These are phyloP conservation scores for Penstemon barbatus DNA, from an alignment of 257 asterid species.

Conservation along the genomic window DNA sequence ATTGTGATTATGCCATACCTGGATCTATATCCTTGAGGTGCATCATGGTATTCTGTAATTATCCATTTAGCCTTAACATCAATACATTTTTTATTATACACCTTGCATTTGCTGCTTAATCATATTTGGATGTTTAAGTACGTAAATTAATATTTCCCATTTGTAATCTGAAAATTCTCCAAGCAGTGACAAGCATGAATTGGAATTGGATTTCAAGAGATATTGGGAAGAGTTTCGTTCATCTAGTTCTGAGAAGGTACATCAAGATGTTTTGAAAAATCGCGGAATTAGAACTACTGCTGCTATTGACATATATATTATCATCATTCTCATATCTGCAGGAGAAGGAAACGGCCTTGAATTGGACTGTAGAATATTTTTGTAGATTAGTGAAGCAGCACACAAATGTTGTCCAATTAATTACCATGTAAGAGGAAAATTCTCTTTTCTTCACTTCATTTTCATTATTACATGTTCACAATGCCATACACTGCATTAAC, in stretches of 20 bases:
- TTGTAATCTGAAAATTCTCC: slow-evolving; percentile 20
- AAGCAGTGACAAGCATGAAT: slow-evolving; percentile 67
- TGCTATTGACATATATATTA: slow-evolving; percentile 19
- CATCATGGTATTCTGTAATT: slow-evolving; percentile 14
- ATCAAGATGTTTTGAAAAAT: slow-evolving; percentile 15
- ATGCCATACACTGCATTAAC: slow-evolving; percentile 17
- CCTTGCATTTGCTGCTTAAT: slow-evolving; percentile 25
- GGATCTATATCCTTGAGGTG: slow-evolving; percentile 12
- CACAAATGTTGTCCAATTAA: slow-evolving; percentile 75
- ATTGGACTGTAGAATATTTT: slow-evolving; percentile 84
- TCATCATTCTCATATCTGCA: slow-evolving; percentile 47
- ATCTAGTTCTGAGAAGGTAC: slow-evolving; percentile 68
- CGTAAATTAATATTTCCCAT: slow-evolving; percentile 11
- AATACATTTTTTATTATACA: background rate
- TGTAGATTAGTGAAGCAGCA: slow-evolving; percentile 97
- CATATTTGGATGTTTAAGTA: slow-evolving; percentile 19
- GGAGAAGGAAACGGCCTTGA: slow-evolving; percentile 98
- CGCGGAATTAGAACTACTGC: slow-evolving; percentile 7
- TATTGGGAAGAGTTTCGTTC: slow-evolving; percentile 97
- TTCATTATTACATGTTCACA: slow-evolving; percentile 25
- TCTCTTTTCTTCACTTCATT: slow-evolving; percentile 30
- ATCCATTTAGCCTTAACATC: slow-evolving; percentile 11
- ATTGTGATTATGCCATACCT: slow-evolving; percentile 17
- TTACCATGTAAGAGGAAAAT: slow-evolving; percentile 65
- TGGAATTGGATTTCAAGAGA: slow-evolving; percentile 96